phyloP scores from a whole-genome alignment of 2,329 filamentous ascomycete genomes.

The Thermochaetoides dissita region DNA sequence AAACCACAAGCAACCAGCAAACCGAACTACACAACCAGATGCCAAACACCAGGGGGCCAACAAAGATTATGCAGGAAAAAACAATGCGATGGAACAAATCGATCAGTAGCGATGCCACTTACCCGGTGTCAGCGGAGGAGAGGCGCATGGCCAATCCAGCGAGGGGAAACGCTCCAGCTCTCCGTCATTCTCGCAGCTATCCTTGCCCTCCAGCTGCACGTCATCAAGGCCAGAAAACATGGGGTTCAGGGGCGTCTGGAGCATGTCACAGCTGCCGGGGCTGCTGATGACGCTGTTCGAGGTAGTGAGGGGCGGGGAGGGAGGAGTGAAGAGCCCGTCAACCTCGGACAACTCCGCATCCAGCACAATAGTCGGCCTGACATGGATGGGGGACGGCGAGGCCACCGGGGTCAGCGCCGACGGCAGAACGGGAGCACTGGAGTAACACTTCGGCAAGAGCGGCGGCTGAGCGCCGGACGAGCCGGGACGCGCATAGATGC shows the following conservation, averaged over 20 bases:
- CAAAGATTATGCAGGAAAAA: conserved; percentile 4
- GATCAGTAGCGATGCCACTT: conserved; percentile 28
- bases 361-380: conserved; percentile 66
- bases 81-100: conserved; percentile 1
- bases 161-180: conserved; percentile 58
- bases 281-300: conserved; percentile 77
- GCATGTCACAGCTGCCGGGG: conserved; percentile 61
- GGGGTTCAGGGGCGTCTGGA: conserved; percentile 72
- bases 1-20: neutral
- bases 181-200: conserved; percentile 55
- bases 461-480: conserved; percentile 50
- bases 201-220: conserved; percentile 34
- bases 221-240: conserved; percentile 56
- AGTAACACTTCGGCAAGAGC: conserved; percentile 32
- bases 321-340: conserved; percentile 58
- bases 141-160: conserved; percentile 65
- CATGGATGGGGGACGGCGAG: conserved; percentile 58
- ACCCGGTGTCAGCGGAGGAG: conserved; percentile 85
- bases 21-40: too few relatives aligned
- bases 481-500: conserved; percentile 50
- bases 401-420: conserved; percentile 59
- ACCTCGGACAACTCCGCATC: conserved; percentile 58
- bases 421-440: conserved; percentile 32
- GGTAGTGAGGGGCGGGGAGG: conserved; percentile 75
- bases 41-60: neutral